Base-by-base conservation (phyloP, 169 alveolate species). In the Plasmodium fragile region DNA sequence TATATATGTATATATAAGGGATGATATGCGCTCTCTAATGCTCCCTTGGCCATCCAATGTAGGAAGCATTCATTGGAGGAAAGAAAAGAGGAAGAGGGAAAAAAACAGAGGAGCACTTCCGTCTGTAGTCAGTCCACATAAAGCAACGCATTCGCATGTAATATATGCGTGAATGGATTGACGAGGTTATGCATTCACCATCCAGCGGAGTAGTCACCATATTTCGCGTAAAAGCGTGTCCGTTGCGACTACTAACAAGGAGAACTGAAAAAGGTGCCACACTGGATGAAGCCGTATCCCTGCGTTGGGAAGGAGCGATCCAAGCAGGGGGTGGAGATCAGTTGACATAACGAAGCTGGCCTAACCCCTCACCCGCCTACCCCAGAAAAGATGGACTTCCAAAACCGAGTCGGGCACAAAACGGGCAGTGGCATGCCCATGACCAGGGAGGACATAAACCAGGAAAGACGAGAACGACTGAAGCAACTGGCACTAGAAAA, bases 371-470 rank as follows among this genome's bases (percentile, higher is more conserved):
- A n/a, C 1, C 30, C 92, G 16, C 11, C 34, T 34, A 78, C 30
- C 85, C 69, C 52, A 2, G n/a, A 4, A 39, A 97, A 93, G 96
- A 99, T 99, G 98, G 99, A 99, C 96, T 97, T 96, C 95, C 99
- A 98, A 96, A 97, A 98, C 93, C 97, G 99, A 82, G 99, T 98
- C 53, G 99, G 99, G 28, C 99, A 98, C 65, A 98, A 98, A 96
- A 98, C 99, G 34, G 99, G 99, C 78, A 97, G 99, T 71, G 99
- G 99, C 45, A 99, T 99, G 59, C 98, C 99, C 81, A 99, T 99
- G 81, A 96, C 99, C 34, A 96, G 98, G 36, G 98, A 98, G 92
- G 99, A 98, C 82, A 95, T 97, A 45, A 99, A 99, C 83, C 95
- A 97, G 81, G 99, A 98, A 83, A 96, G 99, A 92, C 97, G 99